Conservation (phyloP, 352 stramenopile species). For the Phytophthora macrochlamydospora region DNA sequence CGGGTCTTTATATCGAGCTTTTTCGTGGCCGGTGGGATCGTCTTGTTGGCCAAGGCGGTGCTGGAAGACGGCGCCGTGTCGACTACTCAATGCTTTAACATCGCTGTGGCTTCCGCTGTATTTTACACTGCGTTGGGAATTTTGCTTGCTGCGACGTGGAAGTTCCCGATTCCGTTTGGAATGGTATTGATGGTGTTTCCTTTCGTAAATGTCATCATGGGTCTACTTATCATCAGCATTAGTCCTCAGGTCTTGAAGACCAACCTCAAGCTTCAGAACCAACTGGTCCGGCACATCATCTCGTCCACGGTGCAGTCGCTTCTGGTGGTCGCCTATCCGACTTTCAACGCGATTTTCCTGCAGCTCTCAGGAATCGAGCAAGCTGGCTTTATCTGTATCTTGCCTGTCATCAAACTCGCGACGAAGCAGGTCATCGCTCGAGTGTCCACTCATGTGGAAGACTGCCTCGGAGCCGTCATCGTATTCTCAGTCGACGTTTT, state of each 20-base stretch:
- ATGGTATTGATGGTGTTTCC: slow-evolving; percentile 19
- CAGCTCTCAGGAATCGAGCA: slow-evolving; percentile 11
- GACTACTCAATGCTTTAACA: not conserved
- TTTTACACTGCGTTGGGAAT: slow-evolving; percentile 13
- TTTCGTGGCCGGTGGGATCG: slow-evolving; percentile 16
- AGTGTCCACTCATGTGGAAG: slow-evolving; percentile 16
- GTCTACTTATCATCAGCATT: slow-evolving; percentile 19
- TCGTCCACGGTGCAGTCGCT: slow-evolving; percentile 17
- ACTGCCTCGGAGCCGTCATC: slow-evolving; percentile 21
- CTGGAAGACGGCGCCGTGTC: slow-evolving; percentile 17
- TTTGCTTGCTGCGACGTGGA: slow-evolving; percentile 18
- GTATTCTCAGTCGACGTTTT: slow-evolving; percentile 41
- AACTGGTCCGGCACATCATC: slow-evolving; percentile 14
- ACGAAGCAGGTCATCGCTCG: slow-evolving; percentile 28
- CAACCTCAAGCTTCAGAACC: slow-evolving; percentile 17
- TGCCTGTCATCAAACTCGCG: slow-evolving; percentile 30
- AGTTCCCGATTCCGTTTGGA: slow-evolving; percentile 32
- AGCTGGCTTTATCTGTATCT: slow-evolving; percentile 13
- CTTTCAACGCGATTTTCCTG: slow-evolving; percentile 27
- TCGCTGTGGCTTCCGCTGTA: slow-evolving; percentile 16
- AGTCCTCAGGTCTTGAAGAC: slow-evolving; percentile 4
- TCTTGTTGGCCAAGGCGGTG: slow-evolving; percentile 12
- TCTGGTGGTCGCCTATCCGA: slow-evolving; percentile 30
- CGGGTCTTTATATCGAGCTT: slow-evolving; percentile 15
- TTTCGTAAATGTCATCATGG: slow-evolving; percentile 22